Evolutionary conservation across 2,329 filamentous ascomycete species (phyloP), one percentile per base, ranked within the genome.

Genomic region (Aspergillus quadricinctus): DNA sequence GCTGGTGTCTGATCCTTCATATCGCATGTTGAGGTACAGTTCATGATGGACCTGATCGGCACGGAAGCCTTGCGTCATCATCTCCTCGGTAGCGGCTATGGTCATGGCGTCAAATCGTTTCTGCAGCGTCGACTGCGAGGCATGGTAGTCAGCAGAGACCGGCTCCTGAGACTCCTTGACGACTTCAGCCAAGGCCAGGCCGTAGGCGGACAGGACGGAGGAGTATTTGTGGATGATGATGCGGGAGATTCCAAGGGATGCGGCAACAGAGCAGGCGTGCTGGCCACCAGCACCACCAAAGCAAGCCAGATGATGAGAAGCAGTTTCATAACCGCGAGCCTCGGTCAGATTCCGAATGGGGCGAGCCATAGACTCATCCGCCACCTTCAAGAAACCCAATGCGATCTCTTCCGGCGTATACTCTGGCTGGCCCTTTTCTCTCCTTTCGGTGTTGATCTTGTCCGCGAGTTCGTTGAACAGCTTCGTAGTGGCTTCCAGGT

Each of bases 241-340:
- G 69, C 95, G 91, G 25, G 83, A 84, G 61, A 96, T 92, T 0
- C 91, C 91, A 1, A 97, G 78, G 2, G 89, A 89, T 66, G 91
- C 86, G 2, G 92, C 92, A 60, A 96, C 95, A 1, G 92, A 91
- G 21, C 96, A 91, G 1, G 92, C 92, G 65, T 97, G 92, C 70
- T 97, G 92, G 0, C 92, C 92, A 50, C 92, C 92, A 0, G 92
- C 92, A 55, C 92, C 92, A 46, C 92, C 92, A 74, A 97, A 97
- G 0, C 91, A 95, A 0, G 92, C 92, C 40, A 97, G 81, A n/a
- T 91, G 81, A 72, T 97, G 92, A 63, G 90, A 90, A 1, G 89
- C 91, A 0, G 92, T 94, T 69, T 96, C 92, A 62, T 95, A 91
- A 0, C 92, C 92, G 72, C 94, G 91, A 28, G 92, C 92, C 72